Conservation (phyloP, 768 basidiomycete species). For the Pleurotus tuber-regium region DNA sequence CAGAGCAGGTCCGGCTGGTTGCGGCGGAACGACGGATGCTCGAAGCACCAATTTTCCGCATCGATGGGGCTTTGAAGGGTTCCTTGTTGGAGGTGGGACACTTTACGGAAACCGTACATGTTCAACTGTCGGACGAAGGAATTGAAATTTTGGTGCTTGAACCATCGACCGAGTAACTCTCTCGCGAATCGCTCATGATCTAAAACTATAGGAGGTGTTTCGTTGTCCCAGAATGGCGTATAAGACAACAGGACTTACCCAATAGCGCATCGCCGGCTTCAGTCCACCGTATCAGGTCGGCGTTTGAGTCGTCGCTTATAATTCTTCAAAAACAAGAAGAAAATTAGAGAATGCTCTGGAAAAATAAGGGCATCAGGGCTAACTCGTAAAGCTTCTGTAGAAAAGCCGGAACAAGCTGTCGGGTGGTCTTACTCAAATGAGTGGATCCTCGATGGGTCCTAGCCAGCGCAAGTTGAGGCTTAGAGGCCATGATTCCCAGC, state of each 20-base stretch:
- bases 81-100: slow-evolving; percentile 93
- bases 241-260: slow-evolving; percentile 41
- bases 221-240: neutral
- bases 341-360: slow-evolving; percentile 6
- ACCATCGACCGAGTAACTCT: slow-evolving; percentile 88
- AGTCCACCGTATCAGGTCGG: slow-evolving; percentile 87
- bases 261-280: slow-evolving; percentile 89
- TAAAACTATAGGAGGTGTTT: slow-evolving; percentile 53
- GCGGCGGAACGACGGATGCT: slow-evolving; percentile 82
- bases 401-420: slow-evolving; percentile 65
- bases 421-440: slow-evolving; percentile 30
- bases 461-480: slow-evolving; percentile 55
- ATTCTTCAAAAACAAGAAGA: slow-evolving; percentile 44
- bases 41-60: slow-evolving; percentile 87
- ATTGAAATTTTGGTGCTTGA: slow-evolving; percentile 95
- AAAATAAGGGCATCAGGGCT: slow-evolving; percentile 24
- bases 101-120: slow-evolving; percentile 94
- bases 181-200: slow-evolving; percentile 88
- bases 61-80: slow-evolving; percentile 80
- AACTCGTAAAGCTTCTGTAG: slow-evolving; percentile 91
- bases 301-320: slow-evolving; percentile 81
- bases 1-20: slow-evolving; percentile 88
- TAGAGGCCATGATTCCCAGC: slow-evolving; percentile 49
- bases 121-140: slow-evolving; percentile 93
- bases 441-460: slow-evolving; percentile 31